Evolutionary conservation across 495 filamentous ascomycete genomes (phyloP), one percentile per base, ranked within the genome.

Genomic region (Stereocaulon alpinum): DNA sequence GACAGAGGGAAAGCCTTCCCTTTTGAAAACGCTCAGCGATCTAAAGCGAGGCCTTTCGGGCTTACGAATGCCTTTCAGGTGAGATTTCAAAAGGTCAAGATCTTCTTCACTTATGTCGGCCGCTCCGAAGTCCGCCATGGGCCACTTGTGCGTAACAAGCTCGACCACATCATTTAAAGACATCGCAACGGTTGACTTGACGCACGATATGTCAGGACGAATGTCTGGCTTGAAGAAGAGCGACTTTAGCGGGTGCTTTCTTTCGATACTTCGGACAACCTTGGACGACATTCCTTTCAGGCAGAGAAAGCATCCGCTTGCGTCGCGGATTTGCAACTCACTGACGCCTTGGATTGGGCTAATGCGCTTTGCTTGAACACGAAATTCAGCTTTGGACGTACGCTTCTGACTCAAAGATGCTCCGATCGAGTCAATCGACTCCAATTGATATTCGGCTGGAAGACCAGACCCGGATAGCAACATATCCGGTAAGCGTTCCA

Each of bases 141-240:
- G 64, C 64, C 64, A 66, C 44, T 66, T 66, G 47, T 66, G 63
- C 24, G 63, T 66, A 6, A 66, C 30, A 22, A 66, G 63, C 24
- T 62, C 27, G 6, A 52, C 18, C 10, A 44, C 17, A 14, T 51
- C 11, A 1, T 20, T 17, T 27, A 65, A 44, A 32, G 40, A 44
- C 15, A 66, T 58, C 3, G 42, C 4, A 15, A 22, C 7, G 15
- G 40, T 22, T n/a, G 12, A 24, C 12, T 17, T 12, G 18, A 62
- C 15, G 4, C 18, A 50, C 2, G 63, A 56, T 6, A 66, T 59
- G 55, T 66, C 63, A 4, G 63, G 43, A 40, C 59, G 40, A 20
- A 56, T 24, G 2, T 48, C 34, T 22, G 47, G 54, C 30, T 64
- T 62, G 56, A 65, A 66, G 59, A 65, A 66, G 9, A 62, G 47